Evolutionary conservation across 169 alveolate genomes (phyloP).

Genomic region (Babesia bigemina): DNA sequence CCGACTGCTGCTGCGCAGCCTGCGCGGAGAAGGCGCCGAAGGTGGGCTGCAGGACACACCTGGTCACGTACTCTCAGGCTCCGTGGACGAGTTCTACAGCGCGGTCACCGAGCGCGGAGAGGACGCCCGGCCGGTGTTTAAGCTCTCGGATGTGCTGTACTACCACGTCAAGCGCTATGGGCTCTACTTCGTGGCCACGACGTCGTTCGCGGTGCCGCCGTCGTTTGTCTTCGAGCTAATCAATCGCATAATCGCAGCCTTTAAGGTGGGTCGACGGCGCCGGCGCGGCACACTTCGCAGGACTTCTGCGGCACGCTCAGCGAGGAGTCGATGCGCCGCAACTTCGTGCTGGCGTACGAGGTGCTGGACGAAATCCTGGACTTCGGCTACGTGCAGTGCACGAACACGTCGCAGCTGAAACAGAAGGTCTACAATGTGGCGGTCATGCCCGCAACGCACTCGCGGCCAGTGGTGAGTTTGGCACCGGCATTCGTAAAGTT

Average conservation of each 20-base stretch:
- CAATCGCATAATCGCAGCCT: conserved; percentile 83
- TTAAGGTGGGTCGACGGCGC: conserved; percentile 52
- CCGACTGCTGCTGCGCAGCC: conserved; percentile 42
- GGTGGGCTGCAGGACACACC: conserved; percentile 1
- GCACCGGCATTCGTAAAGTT: background rate
- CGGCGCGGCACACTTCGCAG: conserved; percentile 23
- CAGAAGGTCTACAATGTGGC: conserved; percentile 72
- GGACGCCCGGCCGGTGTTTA: conserved; percentile 73
- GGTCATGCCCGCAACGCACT: conserved; percentile 4
- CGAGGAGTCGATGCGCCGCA: conserved; percentile 95
- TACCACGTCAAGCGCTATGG: conserved; percentile 83
- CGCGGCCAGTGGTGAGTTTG: conserved; percentile 12
- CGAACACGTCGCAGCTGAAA: conserved; percentile 91
- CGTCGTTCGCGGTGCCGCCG: conserved; percentile 91
- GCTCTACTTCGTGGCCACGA: conserved; percentile 89
- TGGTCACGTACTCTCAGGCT: conserved; percentile 66
- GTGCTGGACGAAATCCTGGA: conserved; percentile 94
- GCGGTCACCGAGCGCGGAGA: conserved; percentile 84
- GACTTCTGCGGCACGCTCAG: conserved; percentile 97
- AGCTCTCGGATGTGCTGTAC: conserved; percentile 87
- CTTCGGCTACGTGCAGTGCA: conserved; percentile 94
- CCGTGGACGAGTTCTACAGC: conserved; percentile 91
- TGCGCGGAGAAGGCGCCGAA: conserved; percentile 29
- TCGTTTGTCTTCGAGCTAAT: conserved; percentile 88
- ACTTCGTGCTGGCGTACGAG: conserved; percentile 96